Percentiles rank a stretch among this genome's conserved stretches.
phyloP scores from a whole-genome alignment of 768 basidiomycete species.

The Bullera alba region DNA sequence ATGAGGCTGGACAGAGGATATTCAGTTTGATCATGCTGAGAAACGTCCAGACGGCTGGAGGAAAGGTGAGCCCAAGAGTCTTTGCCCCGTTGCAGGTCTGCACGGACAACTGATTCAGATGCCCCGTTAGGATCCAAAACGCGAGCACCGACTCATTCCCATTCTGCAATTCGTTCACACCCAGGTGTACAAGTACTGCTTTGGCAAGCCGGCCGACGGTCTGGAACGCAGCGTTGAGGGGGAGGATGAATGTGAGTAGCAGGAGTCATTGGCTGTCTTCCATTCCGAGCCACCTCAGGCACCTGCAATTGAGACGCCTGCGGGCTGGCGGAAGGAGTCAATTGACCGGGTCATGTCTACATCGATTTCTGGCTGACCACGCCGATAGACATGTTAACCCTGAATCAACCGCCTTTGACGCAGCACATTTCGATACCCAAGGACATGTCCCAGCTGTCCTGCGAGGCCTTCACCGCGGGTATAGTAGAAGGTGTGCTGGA shows the following conservation, averaged over 20 bases:
- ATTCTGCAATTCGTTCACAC: constrained; percentile 91
- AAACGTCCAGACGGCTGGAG: constrained; percentile 34
- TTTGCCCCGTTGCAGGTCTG: neutral
- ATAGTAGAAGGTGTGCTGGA: constrained; percentile 95
- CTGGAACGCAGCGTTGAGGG: constrained; percentile 95
- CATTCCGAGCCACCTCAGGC: too few relatives aligned
- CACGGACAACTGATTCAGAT: neutral
- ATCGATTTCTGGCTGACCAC: neutral
- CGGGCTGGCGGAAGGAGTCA: too few relatives aligned
- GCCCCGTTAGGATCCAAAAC: constrained; percentile 68
- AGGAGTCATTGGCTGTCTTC: neutral
- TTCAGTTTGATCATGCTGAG: constrained; percentile 49
- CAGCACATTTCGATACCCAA: constrained; percentile 86
- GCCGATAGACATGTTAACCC: constrained; percentile 83
- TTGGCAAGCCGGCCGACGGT: constrained; percentile 86
- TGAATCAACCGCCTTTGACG: constrained; percentile 90
- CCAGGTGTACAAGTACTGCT: constrained; percentile 89
- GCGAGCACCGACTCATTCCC: constrained; percentile 82
- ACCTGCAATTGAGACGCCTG: too few relatives aligned
- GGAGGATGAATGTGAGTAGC: constrained; percentile 86
- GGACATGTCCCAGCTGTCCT: constrained; percentile 88
- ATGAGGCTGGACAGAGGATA: constrained; percentile 79
- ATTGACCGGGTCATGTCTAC: too few relatives aligned
- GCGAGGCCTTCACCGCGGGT: constrained; percentile 95
- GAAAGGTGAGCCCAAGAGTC: constrained; percentile 31